Conservation (phyloP, 768 basidiomycete genomes). For the Lentinula guzmanii region DNA sequence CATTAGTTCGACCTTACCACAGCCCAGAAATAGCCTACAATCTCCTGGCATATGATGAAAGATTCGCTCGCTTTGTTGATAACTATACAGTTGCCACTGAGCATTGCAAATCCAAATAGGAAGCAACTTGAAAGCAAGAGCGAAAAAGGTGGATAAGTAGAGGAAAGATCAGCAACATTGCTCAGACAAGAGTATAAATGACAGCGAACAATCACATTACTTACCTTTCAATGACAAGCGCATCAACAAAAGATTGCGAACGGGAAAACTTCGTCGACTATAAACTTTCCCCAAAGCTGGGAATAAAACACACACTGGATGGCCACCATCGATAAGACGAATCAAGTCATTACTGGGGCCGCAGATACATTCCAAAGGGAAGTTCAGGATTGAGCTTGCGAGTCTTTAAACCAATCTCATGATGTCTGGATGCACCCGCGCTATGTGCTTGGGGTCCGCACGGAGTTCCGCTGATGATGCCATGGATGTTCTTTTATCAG, state of each 20-base stretch:
- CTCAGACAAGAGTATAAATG: slow-evolving; percentile 2
- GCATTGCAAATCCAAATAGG: not conserved
- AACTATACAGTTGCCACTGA: too few species aligned
- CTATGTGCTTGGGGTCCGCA: not conserved
- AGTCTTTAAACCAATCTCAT: not conserved
- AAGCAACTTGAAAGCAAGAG: not conserved
- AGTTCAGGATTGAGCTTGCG: not conserved
- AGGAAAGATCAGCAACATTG: not conserved
- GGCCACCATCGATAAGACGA: not conserved
- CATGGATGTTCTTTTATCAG: not conserved
- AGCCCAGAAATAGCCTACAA: not conserved
- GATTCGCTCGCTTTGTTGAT: not conserved
- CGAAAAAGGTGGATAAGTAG: not conserved
- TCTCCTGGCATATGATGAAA: not conserved
- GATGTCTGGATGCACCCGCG: not conserved
- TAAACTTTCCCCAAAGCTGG: not conserved
- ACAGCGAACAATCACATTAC: not conserved
- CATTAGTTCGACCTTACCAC: not conserved
- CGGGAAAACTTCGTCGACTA: not conserved
- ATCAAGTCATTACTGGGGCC: not conserved
- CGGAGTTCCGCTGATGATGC: not conserved
- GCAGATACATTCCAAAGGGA: not conserved
- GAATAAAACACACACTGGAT: not conserved
- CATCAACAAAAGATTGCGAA: not conserved
- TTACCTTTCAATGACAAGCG: not conserved